Conservation (phyloP, 1,284 basidiomycete species). For the Trametes versicolor region DNA sequence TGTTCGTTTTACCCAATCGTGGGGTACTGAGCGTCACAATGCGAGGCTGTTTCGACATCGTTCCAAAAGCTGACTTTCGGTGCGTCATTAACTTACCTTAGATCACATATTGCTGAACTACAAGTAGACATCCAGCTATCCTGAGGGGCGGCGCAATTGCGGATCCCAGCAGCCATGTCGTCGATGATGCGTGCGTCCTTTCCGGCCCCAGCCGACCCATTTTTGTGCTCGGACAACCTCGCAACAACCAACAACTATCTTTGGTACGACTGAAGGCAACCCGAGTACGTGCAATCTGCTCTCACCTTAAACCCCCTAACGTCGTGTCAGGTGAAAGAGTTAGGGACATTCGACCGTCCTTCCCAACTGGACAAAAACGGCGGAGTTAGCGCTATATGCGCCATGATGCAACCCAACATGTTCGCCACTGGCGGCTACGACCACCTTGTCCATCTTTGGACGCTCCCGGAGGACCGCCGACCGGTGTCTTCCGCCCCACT, state of each 20-base stretch:
- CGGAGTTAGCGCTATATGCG: conserved; percentile 53
- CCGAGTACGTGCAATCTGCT: conserved; percentile 6
- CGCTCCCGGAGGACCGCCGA: conserved; percentile 45
- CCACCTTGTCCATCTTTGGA: conserved; percentile 59
- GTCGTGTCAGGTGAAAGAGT: conserved; percentile 21
- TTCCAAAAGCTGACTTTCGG: conserved; percentile 32
- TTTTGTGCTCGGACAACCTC: conserved; percentile 51
- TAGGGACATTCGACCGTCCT: conserved; percentile 42
- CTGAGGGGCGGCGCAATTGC: conserved; percentile 14
- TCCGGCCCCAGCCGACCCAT: conserved; percentile 38
- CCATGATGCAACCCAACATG: conserved; percentile 50
- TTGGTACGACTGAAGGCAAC: conserved; percentile 30
- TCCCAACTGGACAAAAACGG: conserved; percentile 45
- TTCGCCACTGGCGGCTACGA: conserved; percentile 63
- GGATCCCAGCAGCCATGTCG: conserved; percentile 31
- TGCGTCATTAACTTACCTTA: conserved; percentile 7
- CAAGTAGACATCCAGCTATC: conserved; percentile 6
- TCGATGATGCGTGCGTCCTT: conserved; percentile 58
- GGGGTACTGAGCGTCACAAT: conserved; percentile 45
- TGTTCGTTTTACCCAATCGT: conserved; percentile 41
- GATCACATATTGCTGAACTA: not conserved
- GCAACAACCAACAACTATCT: conserved; percentile 49
- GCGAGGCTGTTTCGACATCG: conserved; percentile 48
- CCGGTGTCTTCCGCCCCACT: conserved; percentile 45
- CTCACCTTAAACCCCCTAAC: not conserved